Base-by-base conservation (phyloP, 2,329 filamentous ascomycete genomes). In the Emydomyces testavorans region DNA sequence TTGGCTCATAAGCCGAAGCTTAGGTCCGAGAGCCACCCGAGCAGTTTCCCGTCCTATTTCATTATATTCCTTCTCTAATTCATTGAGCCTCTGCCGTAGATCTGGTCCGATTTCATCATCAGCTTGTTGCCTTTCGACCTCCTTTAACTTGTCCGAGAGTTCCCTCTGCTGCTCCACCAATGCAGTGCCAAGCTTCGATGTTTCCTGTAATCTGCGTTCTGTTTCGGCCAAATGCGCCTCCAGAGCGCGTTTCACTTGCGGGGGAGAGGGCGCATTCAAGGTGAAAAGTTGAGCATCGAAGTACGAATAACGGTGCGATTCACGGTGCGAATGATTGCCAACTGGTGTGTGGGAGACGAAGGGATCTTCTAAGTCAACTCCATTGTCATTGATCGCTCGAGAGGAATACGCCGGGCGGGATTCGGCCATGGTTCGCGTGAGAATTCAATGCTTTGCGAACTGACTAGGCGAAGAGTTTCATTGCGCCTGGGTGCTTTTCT, bases 1-100 rank as follows among this genome's bases (percentile, higher is more conserved):
- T 53, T 75, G 78, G 62, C 83, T 88, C 15, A 83, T 78, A 18
- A 86, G 78, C 59, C 87, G 78, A 7, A 77, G 72, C 64, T 88
- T 88, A 57, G 92, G 92, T 28, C 80, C 84, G 51, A 96, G 70
- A 62, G 95, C 90, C 2, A 86, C 88, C 54, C 90, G 78, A 36
- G 90, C 87, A 40, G 85, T 92, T 63, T 96, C 90, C 53, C 83
- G 77, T 10, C 89, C 88, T 39, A 96, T 82, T 61, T 95, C 89
- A 63, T 94, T 90, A 69, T 93, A 96, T 60, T 98, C 92, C 64
- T 80, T 85, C 65, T 98, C 92, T 51, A 98, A 80, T 53, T 94
- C 88, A 11, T 79, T 75, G 46, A 98, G 75, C 66, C 85, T 88
- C 59, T 83, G 77, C 51, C 84, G 85, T 58, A 98, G 71, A 55